phyloP scores from a whole-genome alignment of 202 grass and related monocot species.

The Cymbopogon flexuosus region DNA sequence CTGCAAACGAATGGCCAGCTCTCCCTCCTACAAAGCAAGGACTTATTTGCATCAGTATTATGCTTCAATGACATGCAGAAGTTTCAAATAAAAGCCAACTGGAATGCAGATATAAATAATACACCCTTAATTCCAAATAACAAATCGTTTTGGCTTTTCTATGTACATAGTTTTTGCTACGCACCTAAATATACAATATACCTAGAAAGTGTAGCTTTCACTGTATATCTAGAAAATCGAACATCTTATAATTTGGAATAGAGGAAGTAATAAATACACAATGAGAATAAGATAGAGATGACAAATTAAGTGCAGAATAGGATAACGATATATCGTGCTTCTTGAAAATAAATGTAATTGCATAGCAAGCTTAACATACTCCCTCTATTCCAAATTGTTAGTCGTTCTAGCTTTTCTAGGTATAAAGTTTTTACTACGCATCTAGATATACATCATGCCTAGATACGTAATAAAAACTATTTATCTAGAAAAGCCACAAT shows the following conservation, averaged over 20 bases:
- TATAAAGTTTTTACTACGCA: too few relatives aligned
- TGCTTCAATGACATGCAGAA: constrained; percentile 11
- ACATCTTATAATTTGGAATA: neutral
- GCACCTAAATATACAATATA: neutral
- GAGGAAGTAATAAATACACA: neutral
- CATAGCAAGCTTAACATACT: neutral
- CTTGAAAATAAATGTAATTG: constrained; percentile 13
- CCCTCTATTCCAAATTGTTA: too few relatives aligned
- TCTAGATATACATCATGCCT: too few relatives aligned
- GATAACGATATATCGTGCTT: neutral
- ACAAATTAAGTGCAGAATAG: neutral
- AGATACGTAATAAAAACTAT: neutral
- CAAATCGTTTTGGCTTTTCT: neutral
- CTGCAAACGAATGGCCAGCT: constrained; percentile 47
- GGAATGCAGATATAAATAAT: neutral
- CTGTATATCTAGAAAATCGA: neutral
- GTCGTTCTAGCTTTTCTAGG: too few relatives aligned
- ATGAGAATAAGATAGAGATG: neutral
- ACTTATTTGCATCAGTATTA: constrained; percentile 29
- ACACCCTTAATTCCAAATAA: neutral
- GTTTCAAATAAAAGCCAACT: neutral
- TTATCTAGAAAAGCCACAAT: too few relatives aligned
- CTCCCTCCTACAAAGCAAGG: constrained; percentile 51
- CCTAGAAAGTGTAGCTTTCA: neutral
- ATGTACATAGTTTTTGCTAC: neutral